Conservation (phyloP, 73 alveolate genomes). For the Tetrahymena thermophila region DNA sequence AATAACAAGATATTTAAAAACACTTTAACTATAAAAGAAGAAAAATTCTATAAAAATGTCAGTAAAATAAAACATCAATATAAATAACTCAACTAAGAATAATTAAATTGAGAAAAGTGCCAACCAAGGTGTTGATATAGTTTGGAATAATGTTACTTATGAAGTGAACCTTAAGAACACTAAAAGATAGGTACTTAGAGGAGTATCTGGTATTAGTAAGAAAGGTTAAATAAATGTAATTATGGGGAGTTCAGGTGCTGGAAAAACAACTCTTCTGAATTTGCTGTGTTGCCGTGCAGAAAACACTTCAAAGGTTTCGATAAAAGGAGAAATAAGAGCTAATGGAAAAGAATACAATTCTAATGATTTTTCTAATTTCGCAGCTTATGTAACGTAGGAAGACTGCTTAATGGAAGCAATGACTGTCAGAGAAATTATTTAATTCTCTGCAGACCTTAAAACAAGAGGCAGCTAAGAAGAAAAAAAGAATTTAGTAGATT, state of each 20-base stretch:
- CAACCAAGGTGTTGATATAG: background rate
- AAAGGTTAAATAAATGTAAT: slow-evolving; percentile 50
- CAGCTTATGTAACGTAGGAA: slow-evolving; percentile 52
- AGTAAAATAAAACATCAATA: too few relatives aligned
- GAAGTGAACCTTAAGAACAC: background rate
- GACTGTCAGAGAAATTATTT: slow-evolving; percentile 48
- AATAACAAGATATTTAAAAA: background rate
- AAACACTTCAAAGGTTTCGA: slow-evolving; percentile 13
- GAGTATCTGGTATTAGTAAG: slow-evolving; percentile 8
- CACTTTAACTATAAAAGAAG: too few relatives aligned
- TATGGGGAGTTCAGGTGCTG: slow-evolving; percentile 66
- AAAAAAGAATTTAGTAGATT: slow-evolving; percentile 43
- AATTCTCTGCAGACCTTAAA: slow-evolving; percentile 56
- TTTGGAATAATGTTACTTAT: background rate
- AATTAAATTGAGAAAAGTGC: too few relatives aligned
- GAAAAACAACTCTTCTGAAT: slow-evolving; percentile 45
- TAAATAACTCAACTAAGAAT: too few relatives aligned
- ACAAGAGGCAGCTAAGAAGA: slow-evolving; percentile 44
- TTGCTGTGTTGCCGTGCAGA: slow-evolving; percentile 26
- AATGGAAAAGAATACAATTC: slow-evolving; percentile 23
- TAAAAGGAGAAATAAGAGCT: slow-evolving; percentile 13
- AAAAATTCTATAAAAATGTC: too few relatives aligned
- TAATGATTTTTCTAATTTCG: slow-evolving; percentile 12
- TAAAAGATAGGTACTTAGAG: background rate
- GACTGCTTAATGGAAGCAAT: slow-evolving; percentile 44